Evolutionary conservation across 352 stramenopile genomes (phyloP), one percentile per base, ranked within the genome.

Genomic region (Globisporangium sylvaticum): DNA sequence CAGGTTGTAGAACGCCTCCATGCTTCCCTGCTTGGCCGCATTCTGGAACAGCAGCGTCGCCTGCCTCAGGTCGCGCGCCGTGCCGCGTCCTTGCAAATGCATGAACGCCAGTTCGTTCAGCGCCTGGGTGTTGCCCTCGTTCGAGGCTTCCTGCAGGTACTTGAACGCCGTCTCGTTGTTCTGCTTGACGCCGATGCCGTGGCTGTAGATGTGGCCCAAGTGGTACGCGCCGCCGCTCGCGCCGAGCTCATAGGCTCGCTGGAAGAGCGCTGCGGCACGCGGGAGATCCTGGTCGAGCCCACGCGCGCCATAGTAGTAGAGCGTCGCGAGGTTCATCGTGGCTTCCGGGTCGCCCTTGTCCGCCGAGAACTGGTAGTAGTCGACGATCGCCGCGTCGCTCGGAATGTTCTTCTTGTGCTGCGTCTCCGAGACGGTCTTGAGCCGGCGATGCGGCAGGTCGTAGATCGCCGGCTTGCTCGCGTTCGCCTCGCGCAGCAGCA

Each of bases 351-450:
- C 90, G 18, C 90, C 91, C 66, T 95, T 95, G 42, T 96, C 88
- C 9, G 91, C 86, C 54, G 90, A 91, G 69, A 95, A 94, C 66
- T 92, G 78, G 65, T 96, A 97, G 66, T 96, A 97, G 58, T 96
- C 87, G n/a, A 96, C 84, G 55, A 94, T 90, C 0, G 83, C 88
- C 1, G 75, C 81, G 68, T 93, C 84, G 14, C 76, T 87, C 20
- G 87, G 87, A 3, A 84, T 62, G 58, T 90, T 93, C 64, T 90
- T 92, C 72, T 93, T 93, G 67, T 92, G 83, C 64, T 93, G 83
- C 46, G 79, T 76, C 67, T 93, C 87, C 20, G 78, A 74, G 44
- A 91, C 66, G 1, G 73, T 89, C 72, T 93, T 93, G 57, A 95
- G 77, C 0, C 87, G 83, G 12, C 84, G 83, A 34, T 91, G 79